A percentile compares a stretch with the other conserved stretches of the same genome.
Evolutionary conservation across 2,329 filamentous ascomycete genomes (phyloP).

Genomic region (Botrytis pseudocinerea): DNA sequence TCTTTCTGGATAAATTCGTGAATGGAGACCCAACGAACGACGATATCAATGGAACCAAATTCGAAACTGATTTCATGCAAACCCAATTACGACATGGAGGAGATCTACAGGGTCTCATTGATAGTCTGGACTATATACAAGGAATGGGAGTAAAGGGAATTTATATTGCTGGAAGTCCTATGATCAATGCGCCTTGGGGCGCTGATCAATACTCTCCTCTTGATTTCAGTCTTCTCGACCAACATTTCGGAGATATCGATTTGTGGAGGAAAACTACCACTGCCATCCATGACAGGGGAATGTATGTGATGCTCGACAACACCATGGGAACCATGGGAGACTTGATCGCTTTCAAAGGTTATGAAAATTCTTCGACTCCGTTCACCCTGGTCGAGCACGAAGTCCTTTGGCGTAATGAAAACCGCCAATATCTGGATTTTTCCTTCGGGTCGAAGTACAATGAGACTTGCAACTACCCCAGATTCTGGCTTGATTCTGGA

Average conservation of each 20-base stretch:
- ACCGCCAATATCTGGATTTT: conserved; percentile 60
- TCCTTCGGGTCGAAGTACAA: conserved; percentile 55
- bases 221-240: conserved; percentile 63
- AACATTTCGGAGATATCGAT: conserved; percentile 60
- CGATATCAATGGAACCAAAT: conserved; percentile 59
- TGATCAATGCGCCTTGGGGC: conserved; percentile 66
- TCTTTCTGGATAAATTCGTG: conserved; percentile 64
- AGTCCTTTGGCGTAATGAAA: conserved; percentile 54
- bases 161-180: conserved; percentile 59
- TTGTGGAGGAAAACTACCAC: conserved; percentile 58
- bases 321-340: conserved; percentile 62
- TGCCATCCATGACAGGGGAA: conserved; percentile 60
- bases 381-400: conserved; percentile 55
- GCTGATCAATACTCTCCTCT: conserved; percentile 60
- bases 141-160: conserved; percentile 62
- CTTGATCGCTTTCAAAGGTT: conserved; percentile 62
- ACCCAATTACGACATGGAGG: conserved; percentile 66
- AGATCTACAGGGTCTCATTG: conserved; percentile 57
- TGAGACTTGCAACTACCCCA: conserved; percentile 56
- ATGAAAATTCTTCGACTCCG: conserved; percentile 58
- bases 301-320: conserved; percentile 68
- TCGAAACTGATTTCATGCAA: conserved; percentile 59
- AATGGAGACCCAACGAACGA: conserved; percentile 63
- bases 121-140: conserved; percentile 63
- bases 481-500: conserved; percentile 62